These are phyloP conservation scores for Aureobasidium sp. DNA, from an alignment of 2,329 filamentous ascomycete genomes.

Conservation along the genomic window DNA sequence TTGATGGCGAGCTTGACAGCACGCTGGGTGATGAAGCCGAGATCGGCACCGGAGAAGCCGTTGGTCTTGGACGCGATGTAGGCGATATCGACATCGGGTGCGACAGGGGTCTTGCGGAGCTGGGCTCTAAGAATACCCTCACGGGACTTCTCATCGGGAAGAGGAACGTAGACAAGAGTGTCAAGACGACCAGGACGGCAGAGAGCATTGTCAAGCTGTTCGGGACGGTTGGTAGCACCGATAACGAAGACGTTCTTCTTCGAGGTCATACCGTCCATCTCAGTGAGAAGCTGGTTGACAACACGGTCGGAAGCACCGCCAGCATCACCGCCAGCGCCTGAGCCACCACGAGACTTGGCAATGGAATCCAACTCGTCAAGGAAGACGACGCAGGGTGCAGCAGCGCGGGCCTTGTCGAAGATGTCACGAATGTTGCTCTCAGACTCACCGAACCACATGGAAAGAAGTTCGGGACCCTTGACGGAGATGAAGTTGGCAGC, in stretches of 20 bases:
- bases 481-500: slow-evolving; percentile 99
- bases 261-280: slow-evolving; percentile 99
- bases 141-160: slow-evolving; percentile 86
- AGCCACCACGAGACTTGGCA: slow-evolving; percentile 97
- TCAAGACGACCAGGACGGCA: slow-evolving; percentile 98
- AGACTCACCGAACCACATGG: slow-evolving; percentile 99
- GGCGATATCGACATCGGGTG: slow-evolving; percentile 74
- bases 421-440: slow-evolving; percentile 99
- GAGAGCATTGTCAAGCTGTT: slow-evolving; percentile 95
- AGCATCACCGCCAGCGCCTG: slow-evolving; percentile 88
- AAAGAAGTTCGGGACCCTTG: slow-evolving; percentile 95
- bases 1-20: slow-evolving; percentile 99
- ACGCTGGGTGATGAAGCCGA: slow-evolving; percentile 97
- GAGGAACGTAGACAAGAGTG: slow-evolving; percentile 94
- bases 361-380: slow-evolving; percentile 98
- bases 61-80: slow-evolving; percentile 97
- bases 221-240: slow-evolving; percentile 94
- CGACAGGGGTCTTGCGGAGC: slow-evolving; percentile 94
- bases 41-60: slow-evolving; percentile 98
- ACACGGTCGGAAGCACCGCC: slow-evolving; percentile 98
- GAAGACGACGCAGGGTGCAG: slow-evolving; percentile 97
- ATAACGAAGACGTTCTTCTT: slow-evolving; percentile 99
- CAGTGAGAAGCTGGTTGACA: slow-evolving; percentile 97
- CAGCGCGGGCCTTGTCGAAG: slow-evolving; percentile 98
- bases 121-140: slow-evolving; percentile 87